Percentiles rank a stretch among this genome's conserved stretches.
phyloP scores from a whole-genome alignment of 371 early-diverging fungal species.

The Mucor saturninus region DNA sequence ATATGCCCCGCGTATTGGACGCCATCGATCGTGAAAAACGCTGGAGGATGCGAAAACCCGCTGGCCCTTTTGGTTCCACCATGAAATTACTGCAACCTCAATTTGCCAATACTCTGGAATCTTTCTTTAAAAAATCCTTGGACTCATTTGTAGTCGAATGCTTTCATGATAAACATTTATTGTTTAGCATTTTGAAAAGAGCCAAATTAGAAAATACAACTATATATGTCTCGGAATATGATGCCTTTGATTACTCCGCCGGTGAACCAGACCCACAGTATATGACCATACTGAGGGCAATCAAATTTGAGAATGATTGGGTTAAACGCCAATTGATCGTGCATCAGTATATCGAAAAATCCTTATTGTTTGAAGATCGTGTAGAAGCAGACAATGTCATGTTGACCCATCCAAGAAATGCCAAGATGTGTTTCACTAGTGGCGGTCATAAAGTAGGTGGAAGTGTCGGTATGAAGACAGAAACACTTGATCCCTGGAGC shows the following conservation, averaged over 20 bases:
- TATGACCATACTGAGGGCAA: constrained; percentile 70
- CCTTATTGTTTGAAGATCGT: constrained; percentile 74
- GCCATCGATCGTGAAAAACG: constrained; percentile 66
- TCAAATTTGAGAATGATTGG: constrained; percentile 70
- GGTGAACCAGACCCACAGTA: constrained; percentile 74
- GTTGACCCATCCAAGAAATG: constrained; percentile 71
- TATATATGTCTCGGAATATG: constrained; percentile 66
- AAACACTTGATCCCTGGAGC: constrained; percentile 33
- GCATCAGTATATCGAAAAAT: constrained; percentile 74
- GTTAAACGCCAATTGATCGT: constrained; percentile 83
- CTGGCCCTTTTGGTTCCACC: constrained; percentile 87
- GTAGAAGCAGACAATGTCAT: constrained; percentile 77
- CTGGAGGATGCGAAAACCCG: constrained; percentile 61
- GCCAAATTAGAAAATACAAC: constrained; percentile 50
- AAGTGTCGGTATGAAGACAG: constrained; percentile 48
- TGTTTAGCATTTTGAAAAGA: constrained; percentile 57
- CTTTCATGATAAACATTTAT: constrained; percentile 66
- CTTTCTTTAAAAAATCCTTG: constrained; percentile 66
- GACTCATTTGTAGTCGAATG: constrained; percentile 78
- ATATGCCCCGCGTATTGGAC: constrained; percentile 70
- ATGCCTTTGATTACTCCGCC: constrained; percentile 70
- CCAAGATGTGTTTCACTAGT: constrained; percentile 68
- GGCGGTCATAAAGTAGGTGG: constrained; percentile 74
- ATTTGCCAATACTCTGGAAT: constrained; percentile 74
- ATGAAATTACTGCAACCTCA: constrained; percentile 68